Base-by-base conservation (phyloP, 1,284 basidiomycete genomes). In the Irpex sp. region DNA sequence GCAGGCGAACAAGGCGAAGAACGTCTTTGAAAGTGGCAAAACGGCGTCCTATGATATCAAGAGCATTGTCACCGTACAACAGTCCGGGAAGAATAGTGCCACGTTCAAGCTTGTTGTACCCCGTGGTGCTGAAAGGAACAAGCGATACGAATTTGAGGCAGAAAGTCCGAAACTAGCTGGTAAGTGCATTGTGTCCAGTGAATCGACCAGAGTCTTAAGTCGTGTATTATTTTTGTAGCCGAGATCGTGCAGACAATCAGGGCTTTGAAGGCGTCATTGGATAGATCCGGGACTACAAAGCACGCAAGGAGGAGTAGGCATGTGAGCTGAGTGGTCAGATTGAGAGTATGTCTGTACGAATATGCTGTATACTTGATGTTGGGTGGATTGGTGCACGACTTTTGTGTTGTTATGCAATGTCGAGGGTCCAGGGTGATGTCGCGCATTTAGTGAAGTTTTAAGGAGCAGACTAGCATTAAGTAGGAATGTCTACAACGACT, bases 61-160 rank as follows among this genome's bases (percentile, higher is more conserved):
- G 77, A 93, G 92, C 72, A 92, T 99, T 56, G 89, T 92, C 18
- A 90, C 92, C 44, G 96, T 95, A 80, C 95, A 96, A 76, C 92
- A 97, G 77, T 94, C 94, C 0, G 90, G 91, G 62, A 96, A 97
- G 80, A 90, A 91, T 4, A 92, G 93, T 22, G 89, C 92, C 3
- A 90, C 90, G 27, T 98, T 99, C 89, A 98, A 98, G 85, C 84
- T 96, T 27, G 87, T 94, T 58, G 92, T 96, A 4, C 87, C 88
- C 78, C 84, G 92, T 59, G 78, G 79, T 32, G 92, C 94, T 65
- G 88, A 89, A 10, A 89, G 91, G 44, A 93, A 91, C 73, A 99
- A 99, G 86, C 88, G 97, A 44, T 99, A 99, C 80, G 98, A 99
- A 78, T 99, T 99, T 80, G 98, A 99, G 82, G 97, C 97, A 0